phyloP scores from a whole-genome alignment of 2,329 filamentous ascomycete genomes.

The Botrytis pseudocinerea region DNA sequence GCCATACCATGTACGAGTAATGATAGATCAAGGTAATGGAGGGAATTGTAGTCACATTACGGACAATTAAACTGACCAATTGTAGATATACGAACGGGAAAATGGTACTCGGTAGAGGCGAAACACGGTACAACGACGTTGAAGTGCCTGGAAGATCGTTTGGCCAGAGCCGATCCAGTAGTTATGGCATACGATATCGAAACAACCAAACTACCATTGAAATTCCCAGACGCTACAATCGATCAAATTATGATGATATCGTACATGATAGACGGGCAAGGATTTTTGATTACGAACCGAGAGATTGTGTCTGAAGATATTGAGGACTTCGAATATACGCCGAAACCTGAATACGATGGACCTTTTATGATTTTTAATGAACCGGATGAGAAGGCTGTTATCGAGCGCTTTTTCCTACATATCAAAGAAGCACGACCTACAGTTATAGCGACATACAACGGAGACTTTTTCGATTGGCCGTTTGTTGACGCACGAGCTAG shows the following conservation, averaged over 20 bases:
- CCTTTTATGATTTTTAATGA: constrained; percentile 99
- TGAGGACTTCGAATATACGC: constrained; percentile 96
- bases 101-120: constrained; percentile 94
- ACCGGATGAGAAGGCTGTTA: constrained; percentile 80
- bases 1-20: constrained; percentile 97
- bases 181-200: constrained; percentile 99
- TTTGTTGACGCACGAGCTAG: constrained; percentile 94
- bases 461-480: constrained; percentile 99
- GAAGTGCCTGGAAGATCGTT: constrained; percentile 79
- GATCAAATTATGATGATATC: constrained; percentile 99
- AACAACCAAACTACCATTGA: constrained; percentile 90
- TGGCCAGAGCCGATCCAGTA: constrained; percentile 92
- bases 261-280: constrained; percentile 99
- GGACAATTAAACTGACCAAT: constrained; percentile 28
- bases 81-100: constrained; percentile 88
- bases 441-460: constrained; percentile 99
- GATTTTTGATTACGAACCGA: constrained; percentile 95
- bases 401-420: constrained; percentile 93
- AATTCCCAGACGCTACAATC: constrained; percentile 91
- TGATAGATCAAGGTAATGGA: constrained; percentile 80
- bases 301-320: constrained; percentile 98
- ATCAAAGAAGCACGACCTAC: constrained; percentile 93
- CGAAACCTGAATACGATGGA: constrained; percentile 91
- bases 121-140: constrained; percentile 89
- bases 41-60: constrained; percentile 11